Base-by-base conservation (phyloP, 140 eudicot genomes). In the Cichorium intybus region DNA sequence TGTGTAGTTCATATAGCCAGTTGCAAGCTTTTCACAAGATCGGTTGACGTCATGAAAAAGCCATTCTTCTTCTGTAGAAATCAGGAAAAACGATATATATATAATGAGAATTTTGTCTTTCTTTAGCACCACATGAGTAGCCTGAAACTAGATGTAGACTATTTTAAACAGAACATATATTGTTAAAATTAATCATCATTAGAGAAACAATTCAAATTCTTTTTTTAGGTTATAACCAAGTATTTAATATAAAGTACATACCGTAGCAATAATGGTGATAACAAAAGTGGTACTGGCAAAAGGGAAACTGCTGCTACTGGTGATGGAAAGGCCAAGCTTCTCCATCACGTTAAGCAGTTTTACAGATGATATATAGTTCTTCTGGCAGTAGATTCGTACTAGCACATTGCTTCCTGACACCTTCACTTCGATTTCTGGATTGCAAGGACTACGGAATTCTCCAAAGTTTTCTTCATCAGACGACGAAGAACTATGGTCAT, bases 201-300 rank as follows among this genome's bases (percentile, higher is more conserved):
- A 3, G 46, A 39, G 4, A 37, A 39, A 39, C 6, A 39, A 39
- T 16, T 39, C 12, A 39, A 39, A 39, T 10, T 39, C 16, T 39
- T 39, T 1, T 1, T 1, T 35, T 39, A 39, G 16, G n/a, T 39
- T 35, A 35, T 35, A 35, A 10, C 43, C 43, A 35, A 35, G 43
- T 2, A 10, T 54, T 10, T n/a, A 52, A 22, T 17, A 26, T 39
- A 39, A 33, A 33, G 49, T 17, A 37, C 58, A 46, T 78, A 78
- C 83, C 79, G 67, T 56, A 61, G 83, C 79, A 53, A 72, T 60
- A 61, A 81, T 49, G 34, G 73, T 71, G 34, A 81, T 76, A 23
- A 68, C 70, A 41, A 80, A 45, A 17, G 68, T 58, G 16, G 59
- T 26, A 26, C 21, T 23, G 29, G 63, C 76, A 58, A 80, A 81